These are phyloP conservation scores for Plectosphaerella sp. DNA, from an alignment of 2,329 filamentous ascomycete species.

Conservation along the genomic window DNA sequence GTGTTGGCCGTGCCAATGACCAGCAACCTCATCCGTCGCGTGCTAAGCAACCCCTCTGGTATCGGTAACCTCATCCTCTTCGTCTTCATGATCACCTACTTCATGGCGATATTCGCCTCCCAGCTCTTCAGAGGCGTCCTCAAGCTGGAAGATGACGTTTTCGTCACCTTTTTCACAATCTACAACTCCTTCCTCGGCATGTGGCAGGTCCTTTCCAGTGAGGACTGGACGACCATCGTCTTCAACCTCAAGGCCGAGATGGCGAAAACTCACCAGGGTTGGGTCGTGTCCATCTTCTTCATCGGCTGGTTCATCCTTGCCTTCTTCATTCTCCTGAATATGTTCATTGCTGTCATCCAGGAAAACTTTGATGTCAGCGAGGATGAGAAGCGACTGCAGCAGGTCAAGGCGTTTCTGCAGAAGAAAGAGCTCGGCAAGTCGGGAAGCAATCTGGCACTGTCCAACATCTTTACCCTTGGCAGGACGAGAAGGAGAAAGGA, in stretches of 20 bases:
- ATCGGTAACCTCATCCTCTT: conserved; percentile 93
- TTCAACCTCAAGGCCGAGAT: conserved; percentile 76
- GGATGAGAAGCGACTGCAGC: conserved; percentile 94
- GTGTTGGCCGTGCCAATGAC: conserved; percentile 88
- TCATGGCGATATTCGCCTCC: conserved; percentile 87
- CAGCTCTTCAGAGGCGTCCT: conserved; percentile 78
- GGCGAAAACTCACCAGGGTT: conserved; percentile 64
- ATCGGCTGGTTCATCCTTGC: conserved; percentile 94
- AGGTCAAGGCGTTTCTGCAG: conserved; percentile 91
- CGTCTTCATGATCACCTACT: conserved; percentile 90
- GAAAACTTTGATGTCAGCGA: conserved; percentile 99
- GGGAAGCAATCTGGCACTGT: conserved; percentile 70
- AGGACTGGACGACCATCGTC: conserved; percentile 88
- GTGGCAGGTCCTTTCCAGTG: conserved; percentile 94
- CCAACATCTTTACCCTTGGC: conserved; percentile 63
- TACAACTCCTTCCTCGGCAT: conserved; percentile 96
- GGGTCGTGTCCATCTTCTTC: conserved; percentile 88
- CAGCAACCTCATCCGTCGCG: conserved; percentile 77
- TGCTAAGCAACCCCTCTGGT: conserved; percentile 88
- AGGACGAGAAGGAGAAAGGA: conserved; percentile 63
- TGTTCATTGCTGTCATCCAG: conserved; percentile 99
- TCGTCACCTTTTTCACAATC: conserved; percentile 80
- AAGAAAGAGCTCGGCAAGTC: conserved; percentile 77
- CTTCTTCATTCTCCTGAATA: conserved; percentile 95
- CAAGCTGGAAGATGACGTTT: conserved; percentile 35